Percentiles rank a stretch among this genome's conserved stretches.
These are phyloP conservation scores for Breynia disticha DNA, from an alignment of 441 rosid species.

Conservation along the genomic window DNA sequence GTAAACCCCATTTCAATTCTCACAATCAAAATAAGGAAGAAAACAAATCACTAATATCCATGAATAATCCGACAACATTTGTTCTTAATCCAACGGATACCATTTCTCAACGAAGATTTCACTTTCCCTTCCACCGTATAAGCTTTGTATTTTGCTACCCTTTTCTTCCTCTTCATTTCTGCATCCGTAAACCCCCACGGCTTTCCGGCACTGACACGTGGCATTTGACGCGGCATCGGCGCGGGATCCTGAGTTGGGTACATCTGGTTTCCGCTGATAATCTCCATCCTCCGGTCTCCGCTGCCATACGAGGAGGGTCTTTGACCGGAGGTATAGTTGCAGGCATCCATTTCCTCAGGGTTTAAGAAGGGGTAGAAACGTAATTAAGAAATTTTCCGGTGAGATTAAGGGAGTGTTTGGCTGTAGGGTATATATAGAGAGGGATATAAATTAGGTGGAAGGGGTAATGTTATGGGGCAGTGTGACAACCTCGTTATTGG, in stretches of 20 bases:
- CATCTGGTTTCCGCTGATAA: conserved; percentile 42
- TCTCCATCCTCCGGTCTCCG: conserved; percentile 37
- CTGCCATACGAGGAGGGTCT: conserved; percentile 18
- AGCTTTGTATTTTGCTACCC: conserved; percentile 64
- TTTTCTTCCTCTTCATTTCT: conserved; percentile 61
- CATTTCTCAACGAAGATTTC: conserved; percentile 51
- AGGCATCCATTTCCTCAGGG: too few species aligned
- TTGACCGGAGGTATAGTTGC: conserved; percentile 35
- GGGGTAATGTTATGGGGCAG: conserved; percentile 5
- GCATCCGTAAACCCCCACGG: conserved; percentile 65
- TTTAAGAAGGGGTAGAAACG: too few species aligned
- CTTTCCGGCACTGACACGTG: conserved; percentile 21
- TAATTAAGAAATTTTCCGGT: too few species aligned
- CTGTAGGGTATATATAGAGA: too few species aligned
- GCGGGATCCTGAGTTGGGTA: conserved; percentile 1
- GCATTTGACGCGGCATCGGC: conserved; percentile 18
- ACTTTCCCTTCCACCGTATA: conserved; percentile 66
- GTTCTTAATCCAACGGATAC: conserved; percentile 71
- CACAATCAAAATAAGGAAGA: too few species aligned
- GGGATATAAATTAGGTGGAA: too few species aligned
- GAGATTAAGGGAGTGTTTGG: too few species aligned
- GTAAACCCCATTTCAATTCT: too few species aligned
- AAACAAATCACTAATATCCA: conserved; percentile 19
- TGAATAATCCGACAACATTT: conserved; percentile 46
- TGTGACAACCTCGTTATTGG: conserved; percentile 22